A percentile compares a stretch with the other conserved stretches of the same genome.
These are phyloP conservation scores for Boletus fagicola DNA, from an alignment of 768 basidiomycete genomes.

Conservation along the genomic window DNA sequence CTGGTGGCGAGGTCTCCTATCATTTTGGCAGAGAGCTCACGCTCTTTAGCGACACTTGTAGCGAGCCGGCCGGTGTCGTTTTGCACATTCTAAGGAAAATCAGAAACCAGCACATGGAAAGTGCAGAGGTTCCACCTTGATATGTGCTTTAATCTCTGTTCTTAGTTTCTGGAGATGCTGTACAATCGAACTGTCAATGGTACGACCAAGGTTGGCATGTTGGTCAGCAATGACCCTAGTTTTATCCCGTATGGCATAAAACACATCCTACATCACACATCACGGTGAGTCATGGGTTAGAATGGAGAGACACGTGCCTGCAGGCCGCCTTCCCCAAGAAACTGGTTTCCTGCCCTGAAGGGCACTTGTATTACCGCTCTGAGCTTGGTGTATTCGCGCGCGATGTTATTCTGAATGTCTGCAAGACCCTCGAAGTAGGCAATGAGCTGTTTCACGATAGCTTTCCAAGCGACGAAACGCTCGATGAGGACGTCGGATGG, in stretches of 20 bases:
- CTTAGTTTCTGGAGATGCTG: slow-evolving; percentile 96
- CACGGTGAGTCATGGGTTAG: not conserved
- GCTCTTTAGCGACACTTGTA: slow-evolving; percentile 87
- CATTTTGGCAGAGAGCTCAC: slow-evolving; percentile 75
- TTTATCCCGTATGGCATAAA: slow-evolving; percentile 90
- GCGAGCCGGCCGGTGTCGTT: slow-evolving; percentile 95
- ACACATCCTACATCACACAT: slow-evolving; percentile 64
- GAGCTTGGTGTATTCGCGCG: slow-evolving; percentile 89
- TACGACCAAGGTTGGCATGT: slow-evolving; percentile 93
- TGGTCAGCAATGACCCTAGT: slow-evolving; percentile 92
- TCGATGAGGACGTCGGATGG: slow-evolving; percentile 97
- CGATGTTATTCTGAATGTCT: slow-evolving; percentile 94
- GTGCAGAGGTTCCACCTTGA: slow-evolving; percentile 56
- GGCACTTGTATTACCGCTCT: slow-evolving; percentile 97
- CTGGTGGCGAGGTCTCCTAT: no score
- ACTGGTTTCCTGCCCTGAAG: slow-evolving; percentile 93
- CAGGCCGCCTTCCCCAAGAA: slow-evolving; percentile 94
- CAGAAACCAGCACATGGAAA: not conserved
- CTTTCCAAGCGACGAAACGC: slow-evolving; percentile 92
- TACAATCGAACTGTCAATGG: slow-evolving; percentile 95
- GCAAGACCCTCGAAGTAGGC: slow-evolving; percentile 68
- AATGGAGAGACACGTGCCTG: slow-evolving; percentile 48
- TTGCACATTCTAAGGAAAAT: slow-evolving; percentile 71
- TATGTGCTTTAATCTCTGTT: slow-evolving; percentile 95
- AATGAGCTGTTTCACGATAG: slow-evolving; percentile 92